phyloP scores from a whole-genome alignment of 352 stramenopile species.

The Pythium chondricola region DNA sequence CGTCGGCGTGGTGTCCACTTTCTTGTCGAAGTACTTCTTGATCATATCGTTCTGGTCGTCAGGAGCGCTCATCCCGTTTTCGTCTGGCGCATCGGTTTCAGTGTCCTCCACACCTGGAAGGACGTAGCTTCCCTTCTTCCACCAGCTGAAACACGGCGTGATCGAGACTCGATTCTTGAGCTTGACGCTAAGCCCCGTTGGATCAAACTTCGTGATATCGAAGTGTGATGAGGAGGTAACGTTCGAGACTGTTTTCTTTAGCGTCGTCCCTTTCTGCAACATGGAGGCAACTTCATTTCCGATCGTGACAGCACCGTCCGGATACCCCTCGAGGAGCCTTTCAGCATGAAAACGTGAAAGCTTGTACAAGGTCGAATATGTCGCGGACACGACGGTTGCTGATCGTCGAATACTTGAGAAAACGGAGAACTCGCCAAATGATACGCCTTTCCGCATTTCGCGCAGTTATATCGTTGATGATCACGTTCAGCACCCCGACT shows the following conservation, averaged over 20 bases:
- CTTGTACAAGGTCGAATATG: slow-evolving; percentile 66
- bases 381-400: slow-evolving; percentile 50
- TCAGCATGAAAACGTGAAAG: slow-evolving; percentile 60
- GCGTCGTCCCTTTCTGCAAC: slow-evolving; percentile 1
- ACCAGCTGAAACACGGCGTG: slow-evolving; percentile 1
- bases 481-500: slow-evolving; percentile 62
- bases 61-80: neutral
- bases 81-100: neutral
- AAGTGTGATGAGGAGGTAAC: slow-evolving; percentile 9
- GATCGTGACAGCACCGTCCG: slow-evolving; percentile 30
- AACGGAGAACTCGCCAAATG: slow-evolving; percentile 65
- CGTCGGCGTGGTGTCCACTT: neutral
- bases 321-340: slow-evolving; percentile 46
- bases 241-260: neutral
- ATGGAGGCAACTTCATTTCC: slow-evolving; percentile 16
- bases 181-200: slow-evolving; percentile 1
- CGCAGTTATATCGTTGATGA: slow-evolving; percentile 56
- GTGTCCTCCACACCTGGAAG: slow-evolving; percentile 4
- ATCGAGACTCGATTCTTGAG: neutral
- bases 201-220: slow-evolving; percentile 13
- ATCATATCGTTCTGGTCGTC: slow-evolving; percentile 8
- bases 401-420: slow-evolving; percentile 50
- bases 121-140: slow-evolving; percentile 16
- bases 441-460: slow-evolving; percentile 65
- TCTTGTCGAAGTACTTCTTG: slow-evolving; percentile 19